phyloP scores from a whole-genome alignment of 371 early-diverging fungal genomes.

The Apophysomyces elegans region DNA sequence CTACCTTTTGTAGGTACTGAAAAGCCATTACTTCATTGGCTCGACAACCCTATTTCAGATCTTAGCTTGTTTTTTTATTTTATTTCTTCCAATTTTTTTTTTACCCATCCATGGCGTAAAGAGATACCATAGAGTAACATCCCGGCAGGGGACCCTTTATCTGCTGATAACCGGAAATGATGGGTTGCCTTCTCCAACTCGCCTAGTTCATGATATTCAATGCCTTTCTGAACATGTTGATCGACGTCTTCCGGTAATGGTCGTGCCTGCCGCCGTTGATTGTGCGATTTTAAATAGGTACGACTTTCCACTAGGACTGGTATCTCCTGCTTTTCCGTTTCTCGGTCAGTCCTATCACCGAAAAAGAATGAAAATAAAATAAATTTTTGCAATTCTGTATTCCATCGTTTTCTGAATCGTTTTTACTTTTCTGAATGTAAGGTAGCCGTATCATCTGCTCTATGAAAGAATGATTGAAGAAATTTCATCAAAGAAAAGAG shows the following conservation, averaged over 20 bases:
- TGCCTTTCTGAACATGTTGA: conserved; percentile 54
- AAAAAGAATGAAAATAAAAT: too few species aligned
- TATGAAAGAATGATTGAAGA: neutral
- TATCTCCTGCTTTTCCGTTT: neutral
- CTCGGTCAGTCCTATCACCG: neutral
- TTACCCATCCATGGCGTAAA: conserved; percentile 82
- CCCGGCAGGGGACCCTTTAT: conserved; percentile 69
- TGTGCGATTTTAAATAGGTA: neutral
- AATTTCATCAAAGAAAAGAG: neutral
- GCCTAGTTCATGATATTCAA: conserved; percentile 72
- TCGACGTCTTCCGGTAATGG: conserved; percentile 21
- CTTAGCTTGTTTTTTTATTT: neutral
- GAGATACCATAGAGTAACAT: conserved; percentile 84
- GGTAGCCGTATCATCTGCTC: neutral
- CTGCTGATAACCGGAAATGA: conserved; percentile 73
- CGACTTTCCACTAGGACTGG: neutral
- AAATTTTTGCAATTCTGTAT: too few species aligned
- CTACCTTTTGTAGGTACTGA: conserved; percentile 77
- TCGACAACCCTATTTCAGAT: conserved; percentile 63
- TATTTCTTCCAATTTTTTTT: neutral
- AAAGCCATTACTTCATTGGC: conserved; percentile 67
- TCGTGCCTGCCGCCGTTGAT: conserved; percentile 8
- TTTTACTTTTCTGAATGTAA: too few species aligned
- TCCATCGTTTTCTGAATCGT: too few species aligned
- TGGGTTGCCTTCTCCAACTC: conserved; percentile 74